phyloP scores from a whole-genome alignment of 2,329 filamentous ascomycete species.

The Colletotrichum spaethianum region DNA sequence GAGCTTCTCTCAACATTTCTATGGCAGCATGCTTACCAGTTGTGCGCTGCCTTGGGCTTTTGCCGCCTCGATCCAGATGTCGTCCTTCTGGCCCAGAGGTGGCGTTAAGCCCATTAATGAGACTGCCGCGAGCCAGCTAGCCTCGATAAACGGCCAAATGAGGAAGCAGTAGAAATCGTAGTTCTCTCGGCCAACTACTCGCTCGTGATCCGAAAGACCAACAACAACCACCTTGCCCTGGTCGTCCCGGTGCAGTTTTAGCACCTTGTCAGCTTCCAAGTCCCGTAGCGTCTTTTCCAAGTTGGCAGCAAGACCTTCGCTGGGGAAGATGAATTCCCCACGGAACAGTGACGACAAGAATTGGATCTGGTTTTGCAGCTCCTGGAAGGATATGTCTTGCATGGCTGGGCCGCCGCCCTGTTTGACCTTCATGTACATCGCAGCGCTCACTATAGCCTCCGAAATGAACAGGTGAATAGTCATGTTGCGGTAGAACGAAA shows the following conservation, averaged over 20 bases:
- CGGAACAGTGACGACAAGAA: conserved; percentile 96
- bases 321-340: conserved; percentile 96
- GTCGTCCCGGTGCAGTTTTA: conserved; percentile 74
- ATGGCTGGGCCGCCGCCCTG: conserved; percentile 86
- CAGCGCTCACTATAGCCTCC: conserved; percentile 89
- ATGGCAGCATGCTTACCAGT: conserved; percentile 66
- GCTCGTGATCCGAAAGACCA: conserved; percentile 83
- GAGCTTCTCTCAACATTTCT: rapidly evolving
- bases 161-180: conserved; percentile 99
- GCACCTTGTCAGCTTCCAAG: conserved; percentile 84
- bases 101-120: conserved; percentile 90
- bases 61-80: conserved; percentile 83
- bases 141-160: conserved; percentile 98
- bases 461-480: conserved; percentile 98
- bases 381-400: conserved; percentile 83
- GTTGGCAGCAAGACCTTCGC: conserved; percentile 85
- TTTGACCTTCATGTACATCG: conserved; percentile 93
- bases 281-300: conserved; percentile 83
- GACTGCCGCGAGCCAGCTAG: conserved; percentile 91
- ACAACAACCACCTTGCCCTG: conserved; percentile 73
- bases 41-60: conserved; percentile 88
- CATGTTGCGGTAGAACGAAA: conserved; percentile 99
- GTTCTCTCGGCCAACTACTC: conserved; percentile 87
- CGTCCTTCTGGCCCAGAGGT: conserved; percentile 70
- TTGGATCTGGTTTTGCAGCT: conserved; percentile 82